Conservation (phyloP, 2,329 filamentous ascomycete species). For the Catunica adiposa region DNA sequence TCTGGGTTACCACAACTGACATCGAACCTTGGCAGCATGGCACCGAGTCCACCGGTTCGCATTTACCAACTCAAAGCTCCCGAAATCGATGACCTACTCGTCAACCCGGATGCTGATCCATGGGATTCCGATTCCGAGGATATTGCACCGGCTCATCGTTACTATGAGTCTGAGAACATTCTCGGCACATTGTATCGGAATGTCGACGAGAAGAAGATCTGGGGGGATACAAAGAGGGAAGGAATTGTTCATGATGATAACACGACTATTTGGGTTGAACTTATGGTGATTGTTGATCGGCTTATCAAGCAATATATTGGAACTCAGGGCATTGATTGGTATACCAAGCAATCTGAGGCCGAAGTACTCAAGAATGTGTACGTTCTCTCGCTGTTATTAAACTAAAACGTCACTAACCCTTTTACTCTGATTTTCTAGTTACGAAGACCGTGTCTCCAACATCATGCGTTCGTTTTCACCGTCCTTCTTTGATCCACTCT, state of each 20-base stretch:
- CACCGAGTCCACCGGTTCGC: slow-evolving; percentile 28
- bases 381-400: slow-evolving; percentile 15
- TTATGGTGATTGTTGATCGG: slow-evolving; percentile 20
- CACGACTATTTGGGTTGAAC: slow-evolving; percentile 28
- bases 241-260: slow-evolving; percentile 18
- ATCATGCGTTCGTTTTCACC: slow-evolving; percentile 20
- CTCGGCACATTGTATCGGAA: slow-evolving; percentile 55
- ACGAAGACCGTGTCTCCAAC: slow-evolving; percentile 16
- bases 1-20: neutral
- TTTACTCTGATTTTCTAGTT: neutral
- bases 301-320: slow-evolving; percentile 15
- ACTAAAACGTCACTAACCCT: neutral
- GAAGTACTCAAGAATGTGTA: slow-evolving; percentile 31
- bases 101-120: slow-evolving; percentile 18
- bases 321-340: slow-evolving; percentile 21
- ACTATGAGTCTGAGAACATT: slow-evolving; percentile 51
- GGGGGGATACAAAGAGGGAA: slow-evolving; percentile 29
- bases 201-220: slow-evolving; percentile 56
- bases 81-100: slow-evolving; percentile 19
- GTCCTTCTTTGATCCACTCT: slow-evolving; percentile 27
- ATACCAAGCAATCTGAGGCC: slow-evolving; percentile 23
- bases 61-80: slow-evolving; percentile 31
- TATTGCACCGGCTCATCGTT: slow-evolving; percentile 33
- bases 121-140: slow-evolving; percentile 24
- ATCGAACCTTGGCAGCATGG: slow-evolving; percentile 22